phyloP scores from a whole-genome alignment of 495 filamentous ascomycete species.

The Podospora didyma region DNA sequence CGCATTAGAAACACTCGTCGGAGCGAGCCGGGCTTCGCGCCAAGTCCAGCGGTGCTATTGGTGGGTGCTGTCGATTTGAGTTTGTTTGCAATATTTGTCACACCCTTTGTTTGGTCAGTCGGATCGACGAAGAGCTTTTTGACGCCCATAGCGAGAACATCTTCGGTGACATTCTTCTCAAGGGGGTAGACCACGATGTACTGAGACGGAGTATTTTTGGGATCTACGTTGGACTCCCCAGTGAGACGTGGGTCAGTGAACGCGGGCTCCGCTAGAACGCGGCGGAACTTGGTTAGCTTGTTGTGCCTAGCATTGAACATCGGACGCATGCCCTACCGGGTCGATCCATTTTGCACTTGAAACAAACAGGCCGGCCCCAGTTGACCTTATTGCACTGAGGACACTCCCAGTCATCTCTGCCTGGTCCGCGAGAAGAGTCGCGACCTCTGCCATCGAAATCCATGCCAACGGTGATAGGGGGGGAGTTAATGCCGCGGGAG shows the following conservation, averaged over 20 bases:
- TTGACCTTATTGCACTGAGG: slow-evolving; percentile 68
- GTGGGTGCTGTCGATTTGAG: slow-evolving; percentile 73
- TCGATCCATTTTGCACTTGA: slow-evolving; percentile 67
- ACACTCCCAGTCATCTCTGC: slow-evolving; percentile 68
- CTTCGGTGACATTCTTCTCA: slow-evolving; percentile 70
- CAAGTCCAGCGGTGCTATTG: slow-evolving; percentile 61
- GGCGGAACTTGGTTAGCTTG: too few species aligned
- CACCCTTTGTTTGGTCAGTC: slow-evolving; percentile 35
- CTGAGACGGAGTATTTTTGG: slow-evolving; percentile 71
- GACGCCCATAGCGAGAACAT: slow-evolving; percentile 73
- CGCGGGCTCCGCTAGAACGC: too few species aligned
- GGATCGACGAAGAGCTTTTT: slow-evolving; percentile 66
- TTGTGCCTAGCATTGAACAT: too few species aligned
- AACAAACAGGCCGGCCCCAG: slow-evolving; percentile 67
- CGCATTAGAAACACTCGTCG: slow-evolving; percentile 76
- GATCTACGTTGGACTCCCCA: slow-evolving; percentile 77
- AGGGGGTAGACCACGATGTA: slow-evolving; percentile 76
- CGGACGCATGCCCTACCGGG: slow-evolving; percentile 67
- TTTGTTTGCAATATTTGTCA: slow-evolving; percentile 42
- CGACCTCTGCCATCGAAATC: slow-evolving; percentile 56
- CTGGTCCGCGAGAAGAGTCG: slow-evolving; percentile 41
- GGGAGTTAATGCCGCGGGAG: slow-evolving; percentile 31
- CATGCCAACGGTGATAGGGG: slow-evolving; percentile 55
- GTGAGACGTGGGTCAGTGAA: slow-evolving; percentile 33
- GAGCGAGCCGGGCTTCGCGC: slow-evolving; percentile 72